Conservation (phyloP, 768 basidiomycete species). For the Hericium alpestre region DNA sequence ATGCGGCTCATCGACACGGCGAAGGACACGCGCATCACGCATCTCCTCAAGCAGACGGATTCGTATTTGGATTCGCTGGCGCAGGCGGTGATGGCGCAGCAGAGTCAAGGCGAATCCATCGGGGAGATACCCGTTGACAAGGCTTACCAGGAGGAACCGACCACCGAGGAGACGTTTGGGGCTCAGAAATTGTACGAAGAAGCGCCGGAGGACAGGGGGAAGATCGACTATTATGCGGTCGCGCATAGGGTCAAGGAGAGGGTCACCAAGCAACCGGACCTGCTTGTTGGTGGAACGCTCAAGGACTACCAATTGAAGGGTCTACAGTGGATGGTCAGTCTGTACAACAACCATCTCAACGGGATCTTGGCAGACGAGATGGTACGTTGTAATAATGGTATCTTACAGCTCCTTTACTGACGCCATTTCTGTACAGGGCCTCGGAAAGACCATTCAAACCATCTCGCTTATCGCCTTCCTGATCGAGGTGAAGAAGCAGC, state of each 20-base stretch:
- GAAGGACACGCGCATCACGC: conserved; percentile 97
- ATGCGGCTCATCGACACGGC: conserved; percentile 98
- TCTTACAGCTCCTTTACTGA: neutral
- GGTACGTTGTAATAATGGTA: conserved; percentile 32
- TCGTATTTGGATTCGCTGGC: conserved; percentile 90
- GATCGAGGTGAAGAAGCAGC: conserved; percentile 81
- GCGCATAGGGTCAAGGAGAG: conserved; percentile 89
- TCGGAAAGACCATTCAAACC: conserved; percentile 90
- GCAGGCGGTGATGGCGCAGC: conserved; percentile 87
- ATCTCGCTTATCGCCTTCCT: conserved; percentile 94
- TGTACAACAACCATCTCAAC: conserved; percentile 93
- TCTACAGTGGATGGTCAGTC: conserved; percentile 95
- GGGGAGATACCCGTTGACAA: conserved; percentile 36
- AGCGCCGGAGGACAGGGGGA: conserved; percentile 48
- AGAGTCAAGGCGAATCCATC: conserved; percentile 36
- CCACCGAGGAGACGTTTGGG: conserved; percentile 86
- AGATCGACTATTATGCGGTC: conserved; percentile 92
- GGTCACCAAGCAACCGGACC: conserved; percentile 56
- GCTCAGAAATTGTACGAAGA: conserved; percentile 64
- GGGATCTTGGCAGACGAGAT: conserved; percentile 94
- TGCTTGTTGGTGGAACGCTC: conserved; percentile 79
- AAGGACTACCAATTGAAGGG: conserved; percentile 96
- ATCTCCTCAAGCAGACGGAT: conserved; percentile 90
- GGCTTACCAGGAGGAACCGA: conserved; percentile 55
- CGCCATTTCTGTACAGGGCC: conserved; percentile 44